Base-by-base conservation (phyloP, 495 filamentous ascomycete genomes). In the Letharia lupina region DNA sequence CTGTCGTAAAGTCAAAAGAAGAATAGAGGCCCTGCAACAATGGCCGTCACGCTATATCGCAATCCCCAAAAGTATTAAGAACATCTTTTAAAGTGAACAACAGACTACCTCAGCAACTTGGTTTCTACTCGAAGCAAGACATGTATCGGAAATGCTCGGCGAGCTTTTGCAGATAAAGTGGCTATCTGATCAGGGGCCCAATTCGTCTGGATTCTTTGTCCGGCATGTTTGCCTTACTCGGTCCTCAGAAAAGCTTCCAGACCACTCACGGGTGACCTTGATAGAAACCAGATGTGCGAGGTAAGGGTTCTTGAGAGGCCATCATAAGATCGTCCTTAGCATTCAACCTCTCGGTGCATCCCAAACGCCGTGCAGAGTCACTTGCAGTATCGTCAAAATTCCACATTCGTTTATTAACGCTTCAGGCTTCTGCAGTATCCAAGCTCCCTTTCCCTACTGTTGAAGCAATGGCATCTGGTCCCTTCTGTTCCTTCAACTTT, bases 401-500 rank as follows among this genome's bases (percentile, higher is more conserved):
- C 8, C 33, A 20, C 20, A 2, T n/a, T 37, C 33, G 2, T n/a
- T 20, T 16, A 3, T 57, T 37, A 9, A 57, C 8, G 13, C 31
- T 60, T 76, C 72, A 82, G 62, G 76, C 73, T 50, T 80, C 80
- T 6, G 81, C 85, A 23, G 77, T 84, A 75, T 93, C 89, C 57
- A 91, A 70, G 52, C 83, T 82, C 31, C 84, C 87, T 75, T 89
- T 88, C 33, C 86, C 85, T 42, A 80, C 77, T 10, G 85, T 87
- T n/a, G 83, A 78, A 71, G 86, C 73, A 63, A 81, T 77, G 54
- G 82, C 79, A 50, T 76, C 75, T n/a, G 78, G 70, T 33, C 80
- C 86, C 72, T 91, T 93, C 70, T 91, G 89, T 72, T 86, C 81
- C 73, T 84, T 86, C 70, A 98, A 76, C 77, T 96, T 96, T 80